Conservation (phyloP, 805 yeast species). For the Kodamaea sagamina region DNA sequence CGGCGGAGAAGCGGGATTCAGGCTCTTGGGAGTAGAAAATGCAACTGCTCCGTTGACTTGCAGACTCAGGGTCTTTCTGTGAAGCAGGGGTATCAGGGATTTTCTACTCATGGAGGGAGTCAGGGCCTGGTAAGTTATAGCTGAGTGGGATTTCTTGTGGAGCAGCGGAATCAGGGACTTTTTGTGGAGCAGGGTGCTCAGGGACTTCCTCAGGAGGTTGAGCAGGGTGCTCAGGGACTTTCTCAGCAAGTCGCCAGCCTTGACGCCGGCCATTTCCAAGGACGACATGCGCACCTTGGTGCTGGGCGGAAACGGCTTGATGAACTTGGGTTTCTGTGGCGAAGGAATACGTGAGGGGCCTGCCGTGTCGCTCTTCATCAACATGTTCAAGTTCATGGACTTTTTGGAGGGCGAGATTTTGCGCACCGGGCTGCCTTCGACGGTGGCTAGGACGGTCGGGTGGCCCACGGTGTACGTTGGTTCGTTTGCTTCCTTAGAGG, state of each 20-base stretch:
- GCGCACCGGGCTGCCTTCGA: conserved; percentile 12
- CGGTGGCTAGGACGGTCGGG: conserved; percentile 1
- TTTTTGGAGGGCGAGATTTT: conserved; percentile 45
- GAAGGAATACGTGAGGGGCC: conserved; percentile 5
- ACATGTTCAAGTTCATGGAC: conserved; percentile 36
- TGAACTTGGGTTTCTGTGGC: conserved; percentile 15
- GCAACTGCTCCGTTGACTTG: conserved; percentile 13
- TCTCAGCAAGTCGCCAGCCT: neutral
- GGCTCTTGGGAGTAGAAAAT: conserved; percentile 5
- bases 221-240: conserved; percentile 17
- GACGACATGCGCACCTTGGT: conserved; percentile 30
- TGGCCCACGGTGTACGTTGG: conserved; percentile 4
- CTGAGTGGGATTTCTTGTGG: conserved; percentile 13
- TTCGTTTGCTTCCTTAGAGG: neutral
- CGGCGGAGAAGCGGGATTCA: conserved; percentile 1
- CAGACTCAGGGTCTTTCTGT: conserved; percentile 22
- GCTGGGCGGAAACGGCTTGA: conserved; percentile 30
- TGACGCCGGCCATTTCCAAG: conserved; percentile 38
- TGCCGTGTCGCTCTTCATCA: conserved; percentile 23
- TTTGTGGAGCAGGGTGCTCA: conserved; percentile 17
- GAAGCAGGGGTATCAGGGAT: conserved; percentile 12
- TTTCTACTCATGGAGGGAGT: conserved; percentile 3
- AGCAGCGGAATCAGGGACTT: conserved; percentile 16
- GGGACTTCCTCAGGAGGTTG: conserved; percentile 14
- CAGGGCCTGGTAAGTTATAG: neutral